Evolutionary conservation across 2,329 filamentous ascomycete genomes (phyloP), one percentile per base, ranked within the genome.

Genomic region (Lasiodiplodia sp.): DNA sequence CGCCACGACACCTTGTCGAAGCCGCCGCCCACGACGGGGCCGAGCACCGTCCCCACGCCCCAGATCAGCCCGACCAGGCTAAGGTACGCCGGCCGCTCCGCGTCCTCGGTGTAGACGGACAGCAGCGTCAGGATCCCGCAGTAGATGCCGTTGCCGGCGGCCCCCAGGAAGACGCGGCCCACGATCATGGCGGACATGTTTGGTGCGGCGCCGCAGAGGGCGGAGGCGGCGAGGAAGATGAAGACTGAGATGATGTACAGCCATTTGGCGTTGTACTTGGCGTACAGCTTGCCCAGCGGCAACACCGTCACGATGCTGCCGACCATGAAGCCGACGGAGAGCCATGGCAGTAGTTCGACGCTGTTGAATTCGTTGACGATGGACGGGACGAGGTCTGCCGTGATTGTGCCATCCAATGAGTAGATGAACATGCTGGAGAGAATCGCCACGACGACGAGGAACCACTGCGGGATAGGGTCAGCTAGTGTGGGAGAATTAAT

Each of bases 151-250:
- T 82, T 84, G 2, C 77, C 81, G 0, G 83, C 85, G 1, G 85
- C 72, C 0, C 88, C 88, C 67, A 89, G 86, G 1, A 90, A 75
- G 0, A 81, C 81, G 0, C 87, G 81, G 18, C 86, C 86, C 69
- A 79, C 81, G 21, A 91, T 87, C 2, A 91, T 77, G 73, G 84
- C 83, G 0, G 71, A 72, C 1, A 77, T 79, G 8, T 71, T 82
- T 0, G 72, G 79, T 0, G 87, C 83, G 0, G 81, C 82, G 0
- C 86, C 87, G 53, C 79, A 82, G 2, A 90, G 78, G 0, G 82
- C 84, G 67, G 85, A 87, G 0, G 87, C 87, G 0, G 88, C 72
- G 0, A 79, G 79, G 69, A 88, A 88, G 1, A 86, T 69, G 16
- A 75, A 77, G 1, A 87, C 79, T 2, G 82, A 72, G 7, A 71